phyloP scores from a whole-genome alignment of 179 eudicot genomes.

The Beta lomatogona region DNA sequence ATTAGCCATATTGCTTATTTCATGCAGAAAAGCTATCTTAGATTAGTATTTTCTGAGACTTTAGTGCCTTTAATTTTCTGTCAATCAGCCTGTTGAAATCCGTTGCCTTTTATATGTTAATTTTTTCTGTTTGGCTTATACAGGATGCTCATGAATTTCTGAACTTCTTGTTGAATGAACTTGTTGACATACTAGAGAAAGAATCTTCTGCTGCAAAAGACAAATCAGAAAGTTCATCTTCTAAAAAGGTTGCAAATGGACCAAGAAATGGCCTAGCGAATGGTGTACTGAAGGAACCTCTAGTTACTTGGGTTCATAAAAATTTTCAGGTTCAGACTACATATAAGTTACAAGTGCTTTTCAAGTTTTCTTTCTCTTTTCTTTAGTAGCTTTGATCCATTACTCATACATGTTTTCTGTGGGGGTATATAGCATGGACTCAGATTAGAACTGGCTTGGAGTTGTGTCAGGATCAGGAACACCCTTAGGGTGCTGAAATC shows the following conservation, averaged over 20 bases:
- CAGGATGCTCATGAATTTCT: conserved; percentile 98
- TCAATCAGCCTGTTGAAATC: background rate
- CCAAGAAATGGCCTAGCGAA: conserved; percentile 44
- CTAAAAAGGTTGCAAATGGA: conserved; percentile 65
- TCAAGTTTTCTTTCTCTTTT: background rate
- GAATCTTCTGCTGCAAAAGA: conserved; percentile 57
- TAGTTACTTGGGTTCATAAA: conserved; percentile 91
- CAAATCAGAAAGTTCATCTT: conserved; percentile 42
- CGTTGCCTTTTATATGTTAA: background rate
- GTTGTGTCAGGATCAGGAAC: background rate
- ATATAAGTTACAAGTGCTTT: background rate
- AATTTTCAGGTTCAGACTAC: conserved; percentile 68
- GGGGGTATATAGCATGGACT: background rate
- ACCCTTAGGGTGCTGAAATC: background rate
- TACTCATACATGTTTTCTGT: background rate
- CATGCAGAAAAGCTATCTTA: background rate
- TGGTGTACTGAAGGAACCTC: conserved; percentile 66
- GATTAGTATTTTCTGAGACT: background rate
- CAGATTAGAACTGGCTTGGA: background rate
- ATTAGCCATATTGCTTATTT: background rate
- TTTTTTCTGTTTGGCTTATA: conserved; percentile 22
- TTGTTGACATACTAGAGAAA: conserved; percentile 96
- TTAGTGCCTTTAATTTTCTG: conserved; percentile 1
- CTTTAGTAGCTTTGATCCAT: background rate
- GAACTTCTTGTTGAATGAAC: conserved; percentile 90